These are phyloP conservation scores for Ehretia macrophylla DNA, from an alignment of 257 asterid species.

Conservation along the genomic window DNA sequence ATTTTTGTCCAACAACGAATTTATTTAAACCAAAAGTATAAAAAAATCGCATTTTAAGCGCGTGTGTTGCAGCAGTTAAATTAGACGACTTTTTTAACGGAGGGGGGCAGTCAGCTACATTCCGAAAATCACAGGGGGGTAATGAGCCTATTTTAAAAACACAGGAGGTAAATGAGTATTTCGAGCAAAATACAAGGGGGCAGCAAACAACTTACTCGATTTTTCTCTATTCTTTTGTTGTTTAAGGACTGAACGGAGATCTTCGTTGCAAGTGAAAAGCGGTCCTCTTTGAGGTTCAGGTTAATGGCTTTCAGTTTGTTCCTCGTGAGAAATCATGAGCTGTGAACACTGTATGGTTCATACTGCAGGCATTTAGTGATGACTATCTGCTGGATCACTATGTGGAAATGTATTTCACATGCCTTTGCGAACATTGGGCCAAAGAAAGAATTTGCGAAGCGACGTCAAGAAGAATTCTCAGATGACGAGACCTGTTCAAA, in stretches of 20 bases:
- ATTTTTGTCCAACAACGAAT: too few relatives aligned
- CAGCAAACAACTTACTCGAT: not conserved
- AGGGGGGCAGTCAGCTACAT: too few relatives aligned
- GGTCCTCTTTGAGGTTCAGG: not conserved
- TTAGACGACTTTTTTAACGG: too few relatives aligned
- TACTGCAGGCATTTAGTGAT: not conserved
- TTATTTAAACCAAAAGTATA: too few relatives aligned
- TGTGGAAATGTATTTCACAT: constrained; percentile 78
- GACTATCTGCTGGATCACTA: constrained; percentile 12
- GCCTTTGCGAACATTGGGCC: constrained; percentile 55
- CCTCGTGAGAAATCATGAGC: not conserved
- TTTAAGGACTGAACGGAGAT: not conserved
- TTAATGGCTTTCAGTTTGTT: not conserved
- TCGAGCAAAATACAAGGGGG: too few relatives aligned
- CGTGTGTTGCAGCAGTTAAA: too few relatives aligned
- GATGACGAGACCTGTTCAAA: constrained; percentile 71
- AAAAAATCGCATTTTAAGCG: too few relatives aligned
- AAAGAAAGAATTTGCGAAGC: constrained; percentile 44
- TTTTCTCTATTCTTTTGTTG: too few relatives aligned
- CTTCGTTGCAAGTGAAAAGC: not conserved
- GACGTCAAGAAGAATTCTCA: constrained; percentile 36
- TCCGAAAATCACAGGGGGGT: too few relatives aligned
- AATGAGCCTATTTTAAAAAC: too few relatives aligned
- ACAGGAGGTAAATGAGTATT: too few relatives aligned
- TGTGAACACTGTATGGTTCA: not conserved